Base-by-base conservation (phyloP, 495 filamentous ascomycete species). In the Xylaria intraflava region DNA sequence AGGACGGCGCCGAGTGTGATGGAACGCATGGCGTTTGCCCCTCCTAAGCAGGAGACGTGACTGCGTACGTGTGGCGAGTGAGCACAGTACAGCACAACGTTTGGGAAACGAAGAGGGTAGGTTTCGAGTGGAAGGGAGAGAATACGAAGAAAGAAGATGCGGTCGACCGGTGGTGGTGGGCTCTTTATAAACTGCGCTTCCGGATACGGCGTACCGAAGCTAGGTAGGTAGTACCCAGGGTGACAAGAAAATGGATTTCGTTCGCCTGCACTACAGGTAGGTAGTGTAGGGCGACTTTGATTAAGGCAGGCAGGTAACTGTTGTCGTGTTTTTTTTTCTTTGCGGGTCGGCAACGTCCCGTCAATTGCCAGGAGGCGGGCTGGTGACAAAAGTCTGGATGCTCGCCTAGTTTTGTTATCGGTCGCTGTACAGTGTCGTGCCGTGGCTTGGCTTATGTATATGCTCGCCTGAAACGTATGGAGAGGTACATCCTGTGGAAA, bases 1-100 rank as follows among this genome's bases (percentile, higher is more conserved):
- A 56, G 40, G 20, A 44, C 50, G 46, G 46, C 53, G 51, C 31
- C 33, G 29, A 56, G 26, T 19, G 53, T 49, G 31, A 46, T 50
- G 23, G 39, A 23, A 29, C 53, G 53, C 53, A 56, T 56, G 12
- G 38, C 29, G 52, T 48, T 27, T n/a, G n/a, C 27, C 45, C 20
- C 11, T 2, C 9, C 3, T 16, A 9, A 43, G 22, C 43, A 38
- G 35, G 35, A 38, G 35, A 17, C n/a, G 5, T n/a, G 40, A 30
- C 14, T 44, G 20, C 22, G 42, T 46, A 23, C 29, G 39, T 16
- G 26, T 11, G 20, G 40, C 8, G 40, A 43, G 39, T 14, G 26
- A 39, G 19, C 36, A 51, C 49, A 19, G 36, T 46, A n/a, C n/a
- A n/a, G n/a, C n/a, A n/a, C n/a, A n/a, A n/a, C n/a, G n/a, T n/a